Base-by-base conservation (phyloP, 164 flowering plant species). In the Magnolia sinica region DNA sequence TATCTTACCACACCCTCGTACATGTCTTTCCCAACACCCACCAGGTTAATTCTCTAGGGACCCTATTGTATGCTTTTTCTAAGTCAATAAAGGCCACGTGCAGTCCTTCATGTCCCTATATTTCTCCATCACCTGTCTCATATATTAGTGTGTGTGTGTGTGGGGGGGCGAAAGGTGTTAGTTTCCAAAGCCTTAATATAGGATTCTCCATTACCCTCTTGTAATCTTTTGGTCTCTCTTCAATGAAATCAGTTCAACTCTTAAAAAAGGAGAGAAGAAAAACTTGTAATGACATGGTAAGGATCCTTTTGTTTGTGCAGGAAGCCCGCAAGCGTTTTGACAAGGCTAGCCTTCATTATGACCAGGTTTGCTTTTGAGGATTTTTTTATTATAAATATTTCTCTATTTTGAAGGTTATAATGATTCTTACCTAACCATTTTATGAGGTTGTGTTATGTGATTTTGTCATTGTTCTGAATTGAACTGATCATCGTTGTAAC, bases 261-360 rank as follows among this genome's bases (percentile, higher is more conserved):
- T 37, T 37, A 37, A 37, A 37, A 37, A 37, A 55, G 10, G 10
- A 9, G 61, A 55, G 3, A 55, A 16, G 61, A 55, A 55, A 55
- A 55, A 3, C 45, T 55, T 55, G 61, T 10, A 16, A 37, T 55
- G 13, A 55, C 10, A 55, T 55, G 61, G 61, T 55, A 37, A 37
- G 61, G 13, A 23, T 55, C 29, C 68, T 63, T 79, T 14, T 74
- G 23, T 52, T 81, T 52, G 31, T 85, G 81, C 87, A 91, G 95
- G 95, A 91, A 83, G 91, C 92, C 13, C 84, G 92, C 18, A 91
- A 88, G 81, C 88, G 89, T 58, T 91, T 91, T 84, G 95, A 91
- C 83, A 91, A 89, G 82, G 91, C 92, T 63, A 84, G 84, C 78
- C 82, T 87, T 81, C 52, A 74, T 20, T 91, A 91, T 85, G 92